phyloP scores from a whole-genome alignment of 495 filamentous ascomycete species.

The Penicillium malachiteum region DNA sequence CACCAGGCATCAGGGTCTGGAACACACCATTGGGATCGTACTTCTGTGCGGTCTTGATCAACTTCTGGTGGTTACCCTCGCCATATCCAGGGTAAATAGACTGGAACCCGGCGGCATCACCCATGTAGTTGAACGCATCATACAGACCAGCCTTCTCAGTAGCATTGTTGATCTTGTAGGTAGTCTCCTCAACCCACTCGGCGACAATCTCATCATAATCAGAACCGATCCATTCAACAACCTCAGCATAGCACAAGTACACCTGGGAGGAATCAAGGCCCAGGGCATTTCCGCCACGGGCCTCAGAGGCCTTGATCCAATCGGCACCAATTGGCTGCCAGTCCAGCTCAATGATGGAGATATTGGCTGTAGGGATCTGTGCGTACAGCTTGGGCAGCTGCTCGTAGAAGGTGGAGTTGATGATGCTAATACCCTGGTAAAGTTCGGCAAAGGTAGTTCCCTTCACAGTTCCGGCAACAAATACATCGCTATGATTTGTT shows the following conservation, averaged over 20 bases:
- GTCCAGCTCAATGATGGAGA: slow-evolving; percentile 39
- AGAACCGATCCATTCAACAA: slow-evolving; percentile 38
- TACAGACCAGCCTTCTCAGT: slow-evolving; percentile 32
- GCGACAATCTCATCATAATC: slow-evolving; percentile 32
- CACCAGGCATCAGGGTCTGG: slow-evolving; percentile 44
- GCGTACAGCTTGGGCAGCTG: slow-evolving; percentile 31
- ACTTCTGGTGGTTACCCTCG: slow-evolving; percentile 31
- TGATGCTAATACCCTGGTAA: slow-evolving; percentile 32
- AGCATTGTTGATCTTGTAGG: slow-evolving; percentile 34
- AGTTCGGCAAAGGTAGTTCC: slow-evolving; percentile 31
- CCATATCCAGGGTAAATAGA: slow-evolving; percentile 48
- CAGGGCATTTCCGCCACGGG: slow-evolving; percentile 40
- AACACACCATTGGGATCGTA: slow-evolving; percentile 54
- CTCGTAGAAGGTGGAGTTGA: slow-evolving; percentile 38
- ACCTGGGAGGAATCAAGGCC: slow-evolving; percentile 37
- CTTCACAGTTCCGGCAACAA: slow-evolving; percentile 37
- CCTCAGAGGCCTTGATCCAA: slow-evolving; percentile 34
- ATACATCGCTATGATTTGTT: slow-evolving; percentile 28
- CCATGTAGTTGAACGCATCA: slow-evolving; percentile 36
- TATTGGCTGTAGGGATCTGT: slow-evolving; percentile 29
- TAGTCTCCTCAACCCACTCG: slow-evolving; percentile 34
- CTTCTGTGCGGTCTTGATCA: slow-evolving; percentile 38
- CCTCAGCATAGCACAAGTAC: slow-evolving; percentile 40
- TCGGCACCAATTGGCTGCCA: slow-evolving; percentile 48
- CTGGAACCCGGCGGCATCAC: slow-evolving; percentile 34